Conservation (phyloP, 177 flowering plant species). For the Vitis hybrid region DNA sequence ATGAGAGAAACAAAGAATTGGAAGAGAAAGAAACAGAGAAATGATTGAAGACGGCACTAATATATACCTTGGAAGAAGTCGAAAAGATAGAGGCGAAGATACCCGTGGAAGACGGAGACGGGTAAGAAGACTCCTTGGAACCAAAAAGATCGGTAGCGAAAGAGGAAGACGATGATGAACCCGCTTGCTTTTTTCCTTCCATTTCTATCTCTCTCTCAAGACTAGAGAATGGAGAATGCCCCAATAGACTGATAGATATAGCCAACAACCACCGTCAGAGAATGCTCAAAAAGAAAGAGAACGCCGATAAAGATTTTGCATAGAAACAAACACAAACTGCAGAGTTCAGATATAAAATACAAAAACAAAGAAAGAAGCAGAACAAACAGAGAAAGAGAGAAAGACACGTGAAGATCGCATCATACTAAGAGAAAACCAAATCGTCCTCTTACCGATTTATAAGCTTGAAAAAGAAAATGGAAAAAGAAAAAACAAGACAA, state of each 20-base stretch:
- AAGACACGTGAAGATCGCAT: conserved; percentile 32
- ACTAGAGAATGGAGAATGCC: background rate
- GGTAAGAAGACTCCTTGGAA: conserved; percentile 24
- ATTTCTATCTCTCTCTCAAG: conserved; percentile 11
- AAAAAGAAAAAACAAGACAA: no score
- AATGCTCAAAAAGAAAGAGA: background rate
- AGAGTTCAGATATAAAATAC: background rate
- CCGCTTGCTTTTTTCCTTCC: conserved; percentile 42
- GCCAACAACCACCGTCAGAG: conserved; percentile 14
- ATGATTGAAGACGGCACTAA: background rate
- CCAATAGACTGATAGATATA: background rate
- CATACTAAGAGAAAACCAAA: conserved; percentile 8
- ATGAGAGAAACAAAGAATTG: background rate
- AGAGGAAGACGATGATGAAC: conserved; percentile 34
- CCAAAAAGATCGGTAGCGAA: conserved; percentile 53
- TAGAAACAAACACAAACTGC: conserved; percentile 18
- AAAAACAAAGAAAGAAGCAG: background rate
- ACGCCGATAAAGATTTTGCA: background rate
- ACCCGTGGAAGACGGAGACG: conserved; percentile 32
- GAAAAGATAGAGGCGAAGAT: conserved; percentile 45
- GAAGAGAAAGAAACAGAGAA: background rate
- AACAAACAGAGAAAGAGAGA: conserved; percentile 12
- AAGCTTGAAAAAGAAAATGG: background rate
- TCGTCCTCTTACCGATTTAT: conserved; percentile 14
- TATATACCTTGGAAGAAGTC: conserved; percentile 31